Conservation (phyloP, 768 basidiomycete species). For the Boletus rubroflammeus region DNA sequence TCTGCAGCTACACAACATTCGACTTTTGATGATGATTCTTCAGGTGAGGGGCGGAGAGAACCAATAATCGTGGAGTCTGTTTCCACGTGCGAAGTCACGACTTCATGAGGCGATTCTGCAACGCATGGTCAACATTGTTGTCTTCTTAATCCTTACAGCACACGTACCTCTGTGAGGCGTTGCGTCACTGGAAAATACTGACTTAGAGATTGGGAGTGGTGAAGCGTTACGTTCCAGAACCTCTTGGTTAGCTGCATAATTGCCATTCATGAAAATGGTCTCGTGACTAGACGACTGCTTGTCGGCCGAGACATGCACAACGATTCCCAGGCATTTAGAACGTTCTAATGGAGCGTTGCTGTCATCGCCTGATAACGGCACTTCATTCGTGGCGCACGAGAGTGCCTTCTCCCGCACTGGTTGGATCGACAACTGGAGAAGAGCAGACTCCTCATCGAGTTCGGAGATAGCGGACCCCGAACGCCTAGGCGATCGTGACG, state of each 20-base stretch:
- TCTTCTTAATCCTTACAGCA: neutral
- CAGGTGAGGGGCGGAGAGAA: constrained; percentile 4
- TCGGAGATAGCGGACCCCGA: constrained; percentile 29
- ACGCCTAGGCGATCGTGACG: constrained; percentile 49
- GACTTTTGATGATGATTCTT: constrained; percentile 5
- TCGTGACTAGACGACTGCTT: constrained; percentile 22
- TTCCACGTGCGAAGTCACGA: constrained; percentile 12
- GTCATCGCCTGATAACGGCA: constrained; percentile 9
- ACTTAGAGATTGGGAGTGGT: constrained; percentile 7
- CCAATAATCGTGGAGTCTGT: constrained; percentile 2
- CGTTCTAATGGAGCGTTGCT: constrained; percentile 16
- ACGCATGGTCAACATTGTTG: constrained; percentile 9
- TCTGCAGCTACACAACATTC: constrained; percentile 2
- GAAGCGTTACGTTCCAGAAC: constrained; percentile 13
- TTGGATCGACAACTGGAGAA: constrained; percentile 18
- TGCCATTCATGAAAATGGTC: constrained; percentile 20
- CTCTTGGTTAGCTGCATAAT: constrained; percentile 9
- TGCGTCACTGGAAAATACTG: constrained; percentile 5
- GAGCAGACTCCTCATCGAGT: constrained; percentile 16
- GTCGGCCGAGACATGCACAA: constrained; percentile 10
- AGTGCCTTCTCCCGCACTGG: constrained; percentile 37
- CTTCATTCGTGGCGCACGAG: constrained; percentile 13
- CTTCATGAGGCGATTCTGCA: constrained; percentile 14
- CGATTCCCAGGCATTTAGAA: constrained; percentile 19
- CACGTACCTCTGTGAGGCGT: constrained; percentile 16